A percentile compares a stretch with the other conserved stretches of the same genome.
phyloP scores from a whole-genome alignment of 1,139 yeast species.

The Zygoascus hellenicus region DNA sequence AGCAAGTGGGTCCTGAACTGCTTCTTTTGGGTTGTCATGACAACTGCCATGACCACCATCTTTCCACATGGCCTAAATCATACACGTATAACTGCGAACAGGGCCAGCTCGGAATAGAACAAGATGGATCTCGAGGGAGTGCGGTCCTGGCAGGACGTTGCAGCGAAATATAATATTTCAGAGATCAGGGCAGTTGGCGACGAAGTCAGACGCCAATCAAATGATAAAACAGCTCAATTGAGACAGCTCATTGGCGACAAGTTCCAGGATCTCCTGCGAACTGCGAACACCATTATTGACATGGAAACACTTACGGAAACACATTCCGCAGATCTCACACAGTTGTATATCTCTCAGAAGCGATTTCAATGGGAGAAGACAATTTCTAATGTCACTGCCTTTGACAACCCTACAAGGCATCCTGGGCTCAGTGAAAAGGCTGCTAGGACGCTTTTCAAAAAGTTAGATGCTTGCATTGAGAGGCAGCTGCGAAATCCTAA shows the following conservation, averaged over 20 bases:
- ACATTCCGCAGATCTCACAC: slow-evolving; percentile 6
- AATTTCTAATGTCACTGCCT: neutral
- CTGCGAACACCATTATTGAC: slow-evolving; percentile 60
- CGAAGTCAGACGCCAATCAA: slow-evolving; percentile 22
- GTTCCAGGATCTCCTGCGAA: slow-evolving; percentile 59
- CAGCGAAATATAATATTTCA: slow-evolving; percentile 21
- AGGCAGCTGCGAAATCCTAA: slow-evolving; percentile 11
- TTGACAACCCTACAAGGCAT: neutral
- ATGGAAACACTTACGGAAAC: slow-evolving; percentile 38
- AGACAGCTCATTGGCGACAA: slow-evolving; percentile 57
- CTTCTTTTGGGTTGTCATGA: too few species aligned
- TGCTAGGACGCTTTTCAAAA: slow-evolving; percentile 6
- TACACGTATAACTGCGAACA: too few species aligned
- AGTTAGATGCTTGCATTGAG: slow-evolving; percentile 3
- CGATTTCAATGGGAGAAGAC: neutral
- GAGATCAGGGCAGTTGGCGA: slow-evolving; percentile 24
- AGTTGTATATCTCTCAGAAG: slow-evolving; percentile 2
- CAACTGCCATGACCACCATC: too few species aligned
- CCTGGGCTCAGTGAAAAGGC: neutral
- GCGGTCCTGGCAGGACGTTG: slow-evolving; percentile 27
- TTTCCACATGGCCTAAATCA: too few species aligned
- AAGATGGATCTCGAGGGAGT: slow-evolving; percentile 8
- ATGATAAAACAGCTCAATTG: slow-evolving; percentile 40
- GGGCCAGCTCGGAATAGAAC: too few species aligned
- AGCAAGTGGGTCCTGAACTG: too few species aligned